A percentile compares a stretch with the other conserved stretches of the same genome.
phyloP scores from a whole-genome alignment of 257 asterid species.

The Solanum arcanum region DNA sequence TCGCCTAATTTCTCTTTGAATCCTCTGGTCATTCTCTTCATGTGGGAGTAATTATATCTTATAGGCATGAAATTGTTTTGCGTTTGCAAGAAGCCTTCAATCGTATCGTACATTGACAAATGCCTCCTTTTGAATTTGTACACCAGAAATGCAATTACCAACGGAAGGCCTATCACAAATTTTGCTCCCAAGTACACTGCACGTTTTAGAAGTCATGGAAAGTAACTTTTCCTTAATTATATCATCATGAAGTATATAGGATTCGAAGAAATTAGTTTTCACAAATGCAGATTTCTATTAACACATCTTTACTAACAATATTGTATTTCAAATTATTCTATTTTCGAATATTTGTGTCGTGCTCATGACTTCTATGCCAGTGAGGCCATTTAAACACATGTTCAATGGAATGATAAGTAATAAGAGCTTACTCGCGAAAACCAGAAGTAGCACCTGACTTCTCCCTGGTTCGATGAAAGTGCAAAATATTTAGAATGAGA shows the following conservation, averaged over 20 bases:
- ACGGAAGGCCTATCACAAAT: neutral
- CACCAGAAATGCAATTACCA: neutral
- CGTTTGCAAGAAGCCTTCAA: neutral
- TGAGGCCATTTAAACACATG: neutral
- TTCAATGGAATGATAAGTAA: neutral
- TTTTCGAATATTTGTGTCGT: too few relatives aligned
- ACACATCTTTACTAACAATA: too few relatives aligned
- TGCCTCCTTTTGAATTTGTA: neutral
- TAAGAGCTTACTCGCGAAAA: neutral
- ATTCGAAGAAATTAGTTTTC: too few relatives aligned
- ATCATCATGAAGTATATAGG: too few relatives aligned
- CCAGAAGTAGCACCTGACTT: rapidly evolving
- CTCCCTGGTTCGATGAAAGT: neutral
- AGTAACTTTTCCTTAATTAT: too few relatives aligned
- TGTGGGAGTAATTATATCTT: too few relatives aligned
- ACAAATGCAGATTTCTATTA: too few relatives aligned
- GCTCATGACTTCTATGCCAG: too few relatives aligned
- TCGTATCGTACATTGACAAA: neutral
- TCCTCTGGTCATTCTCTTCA: neutral
- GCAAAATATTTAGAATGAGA: neutral
- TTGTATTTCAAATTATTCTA: too few relatives aligned
- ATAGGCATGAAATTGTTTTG: neutral
- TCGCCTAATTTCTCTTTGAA: neutral
- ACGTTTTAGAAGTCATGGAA: neutral
- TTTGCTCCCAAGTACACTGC: neutral